Evolutionary conservation across 306 rosid genomes (phyloP), one percentile per base, ranked within the genome.

Genomic region (Sindora glabra): DNA sequence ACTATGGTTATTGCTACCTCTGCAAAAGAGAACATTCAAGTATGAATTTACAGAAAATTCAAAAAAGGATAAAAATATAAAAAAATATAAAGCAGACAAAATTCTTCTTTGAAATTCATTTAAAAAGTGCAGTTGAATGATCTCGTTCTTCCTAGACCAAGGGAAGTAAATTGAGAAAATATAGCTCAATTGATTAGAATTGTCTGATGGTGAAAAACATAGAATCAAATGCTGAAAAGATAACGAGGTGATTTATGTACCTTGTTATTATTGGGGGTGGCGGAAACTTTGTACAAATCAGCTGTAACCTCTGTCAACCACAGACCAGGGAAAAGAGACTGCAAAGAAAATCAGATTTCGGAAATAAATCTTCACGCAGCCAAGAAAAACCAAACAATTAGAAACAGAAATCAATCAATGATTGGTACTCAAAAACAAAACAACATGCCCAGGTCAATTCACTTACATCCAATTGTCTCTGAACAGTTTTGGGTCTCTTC

Each of bases 241-340:
- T 30, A 11, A 42, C 12, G 3, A 45, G 53, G 9, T 45, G 11
- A 36, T n/a, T 37, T 18, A 3, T 6, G 48, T 62, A 89, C 97
- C 94, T 85, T 87, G 76, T 68, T 60, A 62, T 50, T 79, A 22
- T 91, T 86, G 9, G 76, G 47, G 21, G 38, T 34, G 23, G 86
- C 95, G 0, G 80, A 71, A 40, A 84, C 87, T 59, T 83, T 87
- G 79, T 92, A 92, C 1, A 66, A 38, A 74, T 86, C 95, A 17
- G 83, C 72, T 14, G 90, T 64, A 33, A 92, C 56, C 70, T 89
- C 94, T 44, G 83, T 58, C 77, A 92, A 52, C 86, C 84, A 85
- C 70, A 58, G 13, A n/a, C 96, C 95, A 40, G 96, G 99, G 40
- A 72, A 86, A 29, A 86, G 34, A 6, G 72, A 8, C 95, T 92